Conservation (phyloP, 352 stramenopile genomes). For the Phytophthora sp. region DNA sequence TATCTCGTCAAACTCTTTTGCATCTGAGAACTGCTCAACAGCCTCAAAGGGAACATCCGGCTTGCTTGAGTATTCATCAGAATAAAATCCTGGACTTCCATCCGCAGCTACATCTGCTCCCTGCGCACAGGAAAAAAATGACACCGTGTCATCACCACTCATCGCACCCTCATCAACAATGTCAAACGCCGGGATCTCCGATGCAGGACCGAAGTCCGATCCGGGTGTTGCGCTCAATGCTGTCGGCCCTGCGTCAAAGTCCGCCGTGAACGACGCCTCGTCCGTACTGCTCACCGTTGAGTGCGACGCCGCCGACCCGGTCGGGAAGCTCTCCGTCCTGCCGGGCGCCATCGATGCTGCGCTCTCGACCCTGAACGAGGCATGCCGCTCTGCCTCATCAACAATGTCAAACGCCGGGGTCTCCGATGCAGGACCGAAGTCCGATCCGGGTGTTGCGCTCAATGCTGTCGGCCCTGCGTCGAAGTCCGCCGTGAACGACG, state of each 20-base stretch:
- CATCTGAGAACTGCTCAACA: not conserved
- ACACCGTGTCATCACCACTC: not conserved
- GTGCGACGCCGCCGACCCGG: not conserved
- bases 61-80: not conserved
- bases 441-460: not conserved
- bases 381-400: no score
- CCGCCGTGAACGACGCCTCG: not conserved
- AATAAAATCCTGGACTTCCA: not conserved
- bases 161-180: not conserved
- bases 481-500: slow-evolving; percentile 6
- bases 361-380: no score
- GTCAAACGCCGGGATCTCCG: slow-evolving; percentile 3
- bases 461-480: not conserved
- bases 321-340: no score
- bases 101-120: no score
- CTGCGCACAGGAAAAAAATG: not conserved
- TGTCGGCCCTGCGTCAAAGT: slow-evolving; percentile 1
- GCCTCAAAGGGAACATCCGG: not conserved
- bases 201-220: slow-evolving; percentile 6
- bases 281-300: not conserved
- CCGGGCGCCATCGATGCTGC: no score
- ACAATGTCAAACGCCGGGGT: no score
- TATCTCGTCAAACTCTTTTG: not conserved
- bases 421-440: not conserved
- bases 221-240: not conserved